Base-by-base conservation (phyloP, 75 land plant genomes). In the Picea sitchensis region DNA sequence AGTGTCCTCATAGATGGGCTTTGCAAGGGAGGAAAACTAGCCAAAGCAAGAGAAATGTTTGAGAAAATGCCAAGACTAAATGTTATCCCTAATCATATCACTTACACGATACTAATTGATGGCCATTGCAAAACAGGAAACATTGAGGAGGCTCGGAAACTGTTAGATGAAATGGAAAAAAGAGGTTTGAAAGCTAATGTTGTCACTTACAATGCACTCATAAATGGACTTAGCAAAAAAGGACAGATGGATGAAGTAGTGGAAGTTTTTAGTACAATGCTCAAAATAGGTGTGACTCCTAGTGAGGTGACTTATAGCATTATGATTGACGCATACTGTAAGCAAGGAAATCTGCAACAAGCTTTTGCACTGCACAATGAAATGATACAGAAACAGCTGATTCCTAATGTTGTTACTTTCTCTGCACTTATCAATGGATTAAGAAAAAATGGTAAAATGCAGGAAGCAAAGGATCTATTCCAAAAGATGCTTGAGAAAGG, bases 1-100 rank as follows among this genome's bases (percentile, higher is more conserved):
- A 89, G 91, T 61, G 67, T 77, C 12, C 69, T 92, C 72, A 89
- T 94, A 77, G 86, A 91, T 75, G 94, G 92, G 59, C 82, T 92
- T 23, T 87, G 88, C n/a, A 87, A 85, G 82, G 21, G 54, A 9
- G 92, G 87, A 31, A 80, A 80, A 61, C 26, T 80, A 14, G 78
- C 68, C 61, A 92, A 88, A 60, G 96, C 96, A 63, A 86, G 90
- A 59, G 58, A 86, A 1, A 80, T 90, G 62, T 88, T 86, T 60
- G 41, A 65, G 2, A 76, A 77, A 23, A 73, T 93, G 63, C 76
- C 41, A 59, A 61, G 69, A 20, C 78, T 76, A 31, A 20, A 54
- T 69, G 23, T 89, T 2, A 54, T 54, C 58, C 92, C 91, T 21
- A 88, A 86, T 80, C 73, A 47, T 68, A 44, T 91, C 31, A 82